These are phyloP conservation scores for Ogataea philodendri DNA, from an alignment of 805 yeast genomes.

Conservation along the genomic window DNA sequence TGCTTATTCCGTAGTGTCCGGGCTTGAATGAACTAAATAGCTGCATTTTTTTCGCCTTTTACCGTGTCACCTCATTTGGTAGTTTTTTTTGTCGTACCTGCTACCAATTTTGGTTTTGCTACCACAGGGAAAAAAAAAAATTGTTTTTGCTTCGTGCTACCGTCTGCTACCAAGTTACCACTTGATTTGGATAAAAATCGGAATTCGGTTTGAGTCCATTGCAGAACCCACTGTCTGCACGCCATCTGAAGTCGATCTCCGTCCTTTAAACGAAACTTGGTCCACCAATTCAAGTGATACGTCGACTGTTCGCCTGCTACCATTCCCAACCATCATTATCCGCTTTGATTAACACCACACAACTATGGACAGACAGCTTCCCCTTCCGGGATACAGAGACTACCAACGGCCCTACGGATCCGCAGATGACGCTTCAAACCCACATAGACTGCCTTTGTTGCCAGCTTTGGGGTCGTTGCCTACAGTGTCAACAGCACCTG, in stretches of 20 bases:
- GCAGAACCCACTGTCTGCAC: background rate
- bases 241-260: background rate
- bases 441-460: constrained; percentile 3
- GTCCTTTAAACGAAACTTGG: background rate
- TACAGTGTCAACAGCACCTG: constrained; percentile 1
- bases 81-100: constrained; percentile 4
- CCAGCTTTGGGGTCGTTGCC: constrained; percentile 4
- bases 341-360: background rate
- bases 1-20: too few species aligned
- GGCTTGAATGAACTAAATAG: background rate
- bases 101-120: constrained; percentile 14
- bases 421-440: constrained; percentile 1
- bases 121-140: constrained; percentile 12
- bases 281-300: background rate
- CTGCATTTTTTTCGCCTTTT: background rate
- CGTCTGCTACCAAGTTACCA: constrained; percentile 15
- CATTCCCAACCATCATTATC: constrained; percentile 6
- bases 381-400: constrained; percentile 5
- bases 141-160: constrained; percentile 11
- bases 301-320: constrained; percentile 6
- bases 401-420: constrained; percentile 6
- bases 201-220: too few species aligned
- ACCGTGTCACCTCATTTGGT: background rate
- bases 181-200: too few species aligned
- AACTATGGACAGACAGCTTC: constrained; percentile 10